Evolutionary conservation across 352 stramenopile species (phyloP).

Genomic region (Stephanocyclus meneghinianus): DNA sequence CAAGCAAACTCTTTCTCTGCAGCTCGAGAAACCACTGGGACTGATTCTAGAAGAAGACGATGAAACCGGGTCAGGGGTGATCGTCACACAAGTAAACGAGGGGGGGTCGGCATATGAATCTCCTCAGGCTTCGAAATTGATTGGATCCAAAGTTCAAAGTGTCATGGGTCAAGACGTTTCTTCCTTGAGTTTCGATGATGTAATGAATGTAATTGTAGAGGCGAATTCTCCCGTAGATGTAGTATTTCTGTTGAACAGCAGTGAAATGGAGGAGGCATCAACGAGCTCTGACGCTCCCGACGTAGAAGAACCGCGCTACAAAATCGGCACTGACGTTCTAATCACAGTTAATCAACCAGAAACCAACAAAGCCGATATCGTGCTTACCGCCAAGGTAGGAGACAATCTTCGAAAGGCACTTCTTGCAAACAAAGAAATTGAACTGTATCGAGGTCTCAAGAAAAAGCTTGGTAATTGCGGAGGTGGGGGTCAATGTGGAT

Average conservation of each 20-base stretch:
- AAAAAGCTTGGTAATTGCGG: conserved; percentile 79
- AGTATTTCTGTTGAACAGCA: conserved; percentile 21
- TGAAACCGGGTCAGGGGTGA: conserved; percentile 21
- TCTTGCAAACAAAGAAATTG: conserved; percentile 63
- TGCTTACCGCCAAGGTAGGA: conserved; percentile 63
- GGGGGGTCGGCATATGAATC: conserved; percentile 33
- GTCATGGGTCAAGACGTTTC: conserved; percentile 45
- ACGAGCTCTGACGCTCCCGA: neutral
- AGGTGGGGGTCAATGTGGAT: conserved; percentile 67
- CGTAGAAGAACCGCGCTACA: conserved; percentile 2
- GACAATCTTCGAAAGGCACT: conserved; percentile 71
- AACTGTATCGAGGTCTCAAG: conserved; percentile 77
- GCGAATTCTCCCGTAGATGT: conserved; percentile 36
- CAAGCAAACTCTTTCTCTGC: conserved; percentile 8
- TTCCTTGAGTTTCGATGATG: conserved; percentile 41
- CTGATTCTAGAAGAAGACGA: conserved; percentile 50
- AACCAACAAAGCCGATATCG: conserved; percentile 39
- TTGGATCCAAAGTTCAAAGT: conserved; percentile 20
- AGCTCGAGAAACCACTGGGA: conserved; percentile 50
- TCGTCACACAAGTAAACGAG: conserved; percentile 39
- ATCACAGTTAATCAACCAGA: conserved; percentile 62
- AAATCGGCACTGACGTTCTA: conserved; percentile 50
- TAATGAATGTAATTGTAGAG: conserved; percentile 47
- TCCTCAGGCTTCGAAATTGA: conserved; percentile 12
- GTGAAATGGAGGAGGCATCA: neutral